Conservation (phyloP, 2,329 filamentous ascomycete genomes). For the Calonectria ilicicola region DNA sequence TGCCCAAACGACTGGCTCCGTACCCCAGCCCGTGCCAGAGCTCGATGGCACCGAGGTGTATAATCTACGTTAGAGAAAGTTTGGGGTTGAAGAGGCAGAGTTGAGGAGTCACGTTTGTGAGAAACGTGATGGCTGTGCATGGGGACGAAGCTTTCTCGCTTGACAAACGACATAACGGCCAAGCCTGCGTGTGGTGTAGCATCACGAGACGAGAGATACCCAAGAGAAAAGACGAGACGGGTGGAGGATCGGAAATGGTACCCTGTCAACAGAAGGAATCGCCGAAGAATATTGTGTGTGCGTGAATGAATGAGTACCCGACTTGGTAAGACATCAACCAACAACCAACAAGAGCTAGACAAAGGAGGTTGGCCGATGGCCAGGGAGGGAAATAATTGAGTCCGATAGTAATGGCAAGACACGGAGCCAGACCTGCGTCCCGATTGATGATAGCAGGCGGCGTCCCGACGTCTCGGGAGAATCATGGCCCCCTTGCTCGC, state of each 20-base stretch:
- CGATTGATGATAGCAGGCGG: neutral
- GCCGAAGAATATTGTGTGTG: neutral
- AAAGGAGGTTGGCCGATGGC: neutral
- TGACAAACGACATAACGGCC: neutral
- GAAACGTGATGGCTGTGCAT: neutral
- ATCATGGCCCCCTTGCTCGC: neutral
- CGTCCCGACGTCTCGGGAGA: constrained; percentile 16
- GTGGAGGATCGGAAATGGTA: neutral
- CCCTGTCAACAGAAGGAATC: neutral
- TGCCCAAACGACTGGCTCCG: neutral
- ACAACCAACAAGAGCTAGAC: neutral
- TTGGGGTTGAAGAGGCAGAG: neutral
- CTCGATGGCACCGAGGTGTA: neutral
- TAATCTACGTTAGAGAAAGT: neutral
- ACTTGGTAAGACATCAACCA: neutral
- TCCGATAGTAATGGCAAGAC: neutral
- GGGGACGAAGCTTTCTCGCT: neutral
- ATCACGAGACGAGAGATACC: constrained; percentile 5
- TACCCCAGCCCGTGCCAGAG: constrained; percentile 3
- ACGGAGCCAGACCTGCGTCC: constrained; percentile 1
- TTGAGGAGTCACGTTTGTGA: neutral
- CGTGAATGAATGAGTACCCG: neutral
- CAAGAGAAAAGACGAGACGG: too few relatives aligned
- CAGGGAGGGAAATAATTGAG: neutral
- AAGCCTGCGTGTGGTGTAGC: neutral